Evolutionary conservation across 2,329 filamentous ascomycete genomes (phyloP).

Genomic region (Fusarium paranaense): DNA sequence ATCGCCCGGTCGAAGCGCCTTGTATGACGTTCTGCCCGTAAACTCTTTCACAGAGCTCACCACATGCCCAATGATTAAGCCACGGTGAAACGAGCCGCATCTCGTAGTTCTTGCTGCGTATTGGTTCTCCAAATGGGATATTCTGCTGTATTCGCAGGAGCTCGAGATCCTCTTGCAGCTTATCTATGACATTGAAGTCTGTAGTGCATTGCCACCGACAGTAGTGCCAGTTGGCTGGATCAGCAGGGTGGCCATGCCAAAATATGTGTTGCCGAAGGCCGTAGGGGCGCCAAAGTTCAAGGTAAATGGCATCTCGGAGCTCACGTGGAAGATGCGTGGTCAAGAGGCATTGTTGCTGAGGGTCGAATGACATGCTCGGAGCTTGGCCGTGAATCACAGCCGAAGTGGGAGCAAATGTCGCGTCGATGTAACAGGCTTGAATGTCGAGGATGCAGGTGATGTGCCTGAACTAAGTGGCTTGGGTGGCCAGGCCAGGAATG

Average conservation of each 20-base stretch:
- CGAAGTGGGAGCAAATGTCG: neutral
- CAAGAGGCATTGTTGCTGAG: constrained; percentile 16
- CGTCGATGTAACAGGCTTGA: neutral
- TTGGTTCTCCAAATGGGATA: neutral
- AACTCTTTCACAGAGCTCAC: neutral
- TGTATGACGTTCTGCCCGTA: neutral
- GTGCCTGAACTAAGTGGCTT: neutral
- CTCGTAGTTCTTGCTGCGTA: neutral
- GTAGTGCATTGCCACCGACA: constrained; percentile 26
- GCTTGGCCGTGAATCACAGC: neutral
- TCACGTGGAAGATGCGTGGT: constrained; percentile 15
- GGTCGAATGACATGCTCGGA: neutral
- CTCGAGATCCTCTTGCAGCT: constrained; percentile 1
- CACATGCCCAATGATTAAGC: constrained; percentile 8
- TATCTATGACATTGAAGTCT: constrained; percentile 5
- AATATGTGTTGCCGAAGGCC: constrained; percentile 25
- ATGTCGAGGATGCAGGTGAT: neutral
- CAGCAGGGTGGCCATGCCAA: neutral
- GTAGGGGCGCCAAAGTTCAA: constrained; percentile 18
- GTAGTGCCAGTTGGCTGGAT: constrained; percentile 7
- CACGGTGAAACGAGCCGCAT: constrained; percentile 1
- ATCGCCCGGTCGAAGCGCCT: neutral
- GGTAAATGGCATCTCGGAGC: constrained; percentile 27
- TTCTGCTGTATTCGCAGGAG: neutral
- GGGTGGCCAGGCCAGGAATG: neutral